phyloP scores from a whole-genome alignment of 768 basidiomycete genomes.

The Agrocybe pediades region DNA sequence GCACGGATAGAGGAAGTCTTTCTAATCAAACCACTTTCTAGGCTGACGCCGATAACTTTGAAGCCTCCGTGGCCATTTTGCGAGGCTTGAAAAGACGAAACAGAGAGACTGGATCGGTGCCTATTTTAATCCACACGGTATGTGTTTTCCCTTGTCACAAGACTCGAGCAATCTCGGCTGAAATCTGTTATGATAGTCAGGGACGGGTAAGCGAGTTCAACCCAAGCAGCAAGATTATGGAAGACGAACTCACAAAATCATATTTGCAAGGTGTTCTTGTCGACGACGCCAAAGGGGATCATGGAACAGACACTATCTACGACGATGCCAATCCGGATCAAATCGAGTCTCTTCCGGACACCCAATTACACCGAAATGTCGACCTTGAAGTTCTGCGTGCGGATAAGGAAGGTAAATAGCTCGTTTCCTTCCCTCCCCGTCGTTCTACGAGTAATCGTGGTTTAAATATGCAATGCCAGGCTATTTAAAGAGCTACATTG shows the following conservation, averaged over 20 bases:
- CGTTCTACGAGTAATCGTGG: too few relatives aligned
- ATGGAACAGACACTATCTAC: conserved; percentile 39
- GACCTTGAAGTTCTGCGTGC: conserved; percentile 48
- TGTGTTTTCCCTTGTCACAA: conserved; percentile 22
- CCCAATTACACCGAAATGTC: conserved; percentile 50
- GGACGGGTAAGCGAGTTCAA: conserved; percentile 38
- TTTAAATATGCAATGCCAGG: conserved; percentile 30
- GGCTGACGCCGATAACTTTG: conserved; percentile 46
- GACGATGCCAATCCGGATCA: conserved; percentile 49
- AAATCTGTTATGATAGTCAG: conserved; percentile 37
- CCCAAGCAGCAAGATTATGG: background rate
- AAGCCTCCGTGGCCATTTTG: conserved; percentile 47
- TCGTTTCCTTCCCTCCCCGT: too few relatives aligned
- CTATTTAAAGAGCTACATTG: conserved; percentile 51
- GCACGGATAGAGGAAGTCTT: background rate
- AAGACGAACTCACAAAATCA: background rate
- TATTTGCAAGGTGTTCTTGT: conserved; percentile 9
- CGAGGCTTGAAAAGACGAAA: conserved; percentile 51
- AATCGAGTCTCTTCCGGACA: conserved; percentile 46
- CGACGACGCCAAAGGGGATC: conserved; percentile 47
- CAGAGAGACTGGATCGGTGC: conserved; percentile 38
- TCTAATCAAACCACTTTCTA: conserved; percentile 8
- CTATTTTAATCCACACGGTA: conserved; percentile 66
- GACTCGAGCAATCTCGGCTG: background rate
- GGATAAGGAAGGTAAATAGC: conserved; percentile 26